These are phyloP conservation scores for Candida multigemmis DNA, from an alignment of 805 yeast genomes.

Conservation along the genomic window DNA sequence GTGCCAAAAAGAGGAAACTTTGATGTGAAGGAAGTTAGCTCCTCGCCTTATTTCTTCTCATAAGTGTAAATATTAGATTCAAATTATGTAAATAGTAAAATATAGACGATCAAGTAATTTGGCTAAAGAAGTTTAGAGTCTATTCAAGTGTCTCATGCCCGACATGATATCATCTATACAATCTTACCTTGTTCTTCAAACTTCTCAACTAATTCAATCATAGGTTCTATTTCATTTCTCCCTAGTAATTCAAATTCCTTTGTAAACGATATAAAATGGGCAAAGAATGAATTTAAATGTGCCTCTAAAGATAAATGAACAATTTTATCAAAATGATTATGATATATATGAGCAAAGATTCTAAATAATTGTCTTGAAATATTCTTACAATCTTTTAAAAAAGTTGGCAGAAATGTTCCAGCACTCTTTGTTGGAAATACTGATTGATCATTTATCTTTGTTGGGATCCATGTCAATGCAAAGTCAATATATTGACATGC, in stretches of 20 bases:
- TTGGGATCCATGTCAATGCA: slow-evolving; percentile 83
- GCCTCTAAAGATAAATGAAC: slow-evolving; percentile 92
- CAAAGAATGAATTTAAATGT: slow-evolving; percentile 96
- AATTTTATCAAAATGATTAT: slow-evolving; percentile 88
- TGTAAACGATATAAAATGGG: slow-evolving; percentile 83
- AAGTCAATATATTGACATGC: slow-evolving; percentile 90
- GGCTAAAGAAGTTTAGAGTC: slow-evolving; percentile 1
- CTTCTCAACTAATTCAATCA: slow-evolving; percentile 65
- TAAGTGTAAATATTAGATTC: slow-evolving; percentile 5
- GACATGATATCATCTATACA: slow-evolving; percentile 18
- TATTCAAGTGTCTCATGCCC: neutral
- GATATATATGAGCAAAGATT: slow-evolving; percentile 90
- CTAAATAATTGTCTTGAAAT: slow-evolving; percentile 90
- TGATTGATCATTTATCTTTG: slow-evolving; percentile 80
- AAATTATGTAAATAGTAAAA: too few relatives aligned
- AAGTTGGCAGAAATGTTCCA: slow-evolving; percentile 80
- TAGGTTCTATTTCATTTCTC: slow-evolving; percentile 68
- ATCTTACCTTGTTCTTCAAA: slow-evolving; percentile 86
- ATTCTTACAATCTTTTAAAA: slow-evolving; percentile 73
- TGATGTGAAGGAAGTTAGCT: slow-evolving; percentile 63
- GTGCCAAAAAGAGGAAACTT: slow-evolving; percentile 78
- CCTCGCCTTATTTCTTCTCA: slow-evolving; percentile 74
- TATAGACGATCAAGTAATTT: neutral
- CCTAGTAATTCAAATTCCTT: slow-evolving; percentile 81
- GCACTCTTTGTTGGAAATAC: slow-evolving; percentile 90